Conservation (phyloP, 768 basidiomycete genomes). For the Mycena metata region DNA sequence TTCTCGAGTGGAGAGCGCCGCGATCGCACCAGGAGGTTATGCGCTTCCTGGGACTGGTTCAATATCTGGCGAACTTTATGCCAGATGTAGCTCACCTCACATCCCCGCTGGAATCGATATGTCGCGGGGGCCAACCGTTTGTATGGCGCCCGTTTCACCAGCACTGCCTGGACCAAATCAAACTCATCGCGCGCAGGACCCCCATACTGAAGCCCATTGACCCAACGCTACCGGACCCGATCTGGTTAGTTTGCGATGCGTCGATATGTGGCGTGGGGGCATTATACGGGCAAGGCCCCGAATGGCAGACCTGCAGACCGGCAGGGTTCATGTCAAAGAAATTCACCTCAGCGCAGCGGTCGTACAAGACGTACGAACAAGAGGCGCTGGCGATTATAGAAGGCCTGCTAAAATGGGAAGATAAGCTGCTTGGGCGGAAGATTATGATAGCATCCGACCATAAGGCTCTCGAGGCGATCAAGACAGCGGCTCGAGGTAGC, state of each 20-base stretch:
- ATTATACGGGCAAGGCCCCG: no score
- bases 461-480: conserved; percentile 4
- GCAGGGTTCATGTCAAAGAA: conserved; percentile 2
- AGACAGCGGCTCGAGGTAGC: background rate
- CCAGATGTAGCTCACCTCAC: conserved; percentile 12
- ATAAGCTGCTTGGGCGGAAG: background rate
- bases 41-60: background rate
- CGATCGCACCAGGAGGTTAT: conserved; percentile 2
- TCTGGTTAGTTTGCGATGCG: conserved; percentile 2
- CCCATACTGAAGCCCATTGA: conserved; percentile 2
- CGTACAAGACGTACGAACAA: conserved; percentile 9
- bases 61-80: no score
- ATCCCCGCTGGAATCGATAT: conserved; percentile 5
- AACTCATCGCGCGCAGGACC: background rate
- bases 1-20: conserved; percentile 2
- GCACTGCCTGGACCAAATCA: conserved; percentile 8
- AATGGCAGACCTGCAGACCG: conserved; percentile 1
- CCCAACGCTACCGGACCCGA: background rate
- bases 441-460: background rate
- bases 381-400: conserved; percentile 8
- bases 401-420: no score
- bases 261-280: background rate
- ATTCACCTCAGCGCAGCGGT: conserved; percentile 1
- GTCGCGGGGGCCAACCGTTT: background rate
- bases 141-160: no score